Evolutionary conservation across 768 basidiomycete species (phyloP).

Genomic region (Chalciporus sphaerocephalus): DNA sequence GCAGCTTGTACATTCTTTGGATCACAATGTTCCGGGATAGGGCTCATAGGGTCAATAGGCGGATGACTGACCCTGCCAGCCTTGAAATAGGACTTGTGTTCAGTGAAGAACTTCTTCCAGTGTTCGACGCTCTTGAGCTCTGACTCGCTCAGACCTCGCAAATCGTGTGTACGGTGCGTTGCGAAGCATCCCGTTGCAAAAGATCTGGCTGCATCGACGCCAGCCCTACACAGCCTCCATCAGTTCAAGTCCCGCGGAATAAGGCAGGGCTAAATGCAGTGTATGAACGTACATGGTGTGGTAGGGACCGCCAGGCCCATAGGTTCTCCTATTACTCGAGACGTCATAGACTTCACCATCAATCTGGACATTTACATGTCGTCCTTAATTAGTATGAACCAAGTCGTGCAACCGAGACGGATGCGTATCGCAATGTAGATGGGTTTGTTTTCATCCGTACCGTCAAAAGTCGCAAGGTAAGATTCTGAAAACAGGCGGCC

Average conservation of each 20-base stretch:
- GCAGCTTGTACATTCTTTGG: conserved; percentile 46
- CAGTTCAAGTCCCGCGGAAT: conserved; percentile 22
- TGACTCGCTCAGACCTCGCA: conserved; percentile 68
- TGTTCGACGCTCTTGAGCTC: conserved; percentile 74
- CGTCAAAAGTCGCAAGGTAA: conserved; percentile 65
- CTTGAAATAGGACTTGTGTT: conserved; percentile 75
- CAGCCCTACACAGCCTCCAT: conserved; percentile 52
- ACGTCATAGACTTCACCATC: conserved; percentile 94
- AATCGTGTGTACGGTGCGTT: conserved; percentile 86
- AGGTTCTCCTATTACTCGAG: conserved; percentile 63
- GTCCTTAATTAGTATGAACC: conserved; percentile 2
- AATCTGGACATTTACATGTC: conserved; percentile 48
- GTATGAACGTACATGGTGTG: conserved; percentile 52
- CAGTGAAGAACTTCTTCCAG: conserved; percentile 87
- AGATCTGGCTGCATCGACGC: conserved; percentile 84
- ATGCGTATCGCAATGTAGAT: conserved; percentile 77
- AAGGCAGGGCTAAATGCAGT: conserved; percentile 1
- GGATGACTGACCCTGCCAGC: conserved; percentile 73
- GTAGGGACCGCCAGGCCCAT: conserved; percentile 88
- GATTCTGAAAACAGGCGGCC: conserved; percentile 74
- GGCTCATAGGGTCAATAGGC: conserved; percentile 70
- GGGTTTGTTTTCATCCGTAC: conserved; percentile 57
- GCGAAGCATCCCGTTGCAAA: conserved; percentile 94
- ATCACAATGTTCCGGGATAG: conserved; percentile 73
- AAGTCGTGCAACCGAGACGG: conserved; percentile 9